Evolutionary conservation across 2,329 filamentous ascomycete genomes (phyloP), one percentile per base, ranked within the genome.

Genomic region (Tolypocladium amazonense): DNA sequence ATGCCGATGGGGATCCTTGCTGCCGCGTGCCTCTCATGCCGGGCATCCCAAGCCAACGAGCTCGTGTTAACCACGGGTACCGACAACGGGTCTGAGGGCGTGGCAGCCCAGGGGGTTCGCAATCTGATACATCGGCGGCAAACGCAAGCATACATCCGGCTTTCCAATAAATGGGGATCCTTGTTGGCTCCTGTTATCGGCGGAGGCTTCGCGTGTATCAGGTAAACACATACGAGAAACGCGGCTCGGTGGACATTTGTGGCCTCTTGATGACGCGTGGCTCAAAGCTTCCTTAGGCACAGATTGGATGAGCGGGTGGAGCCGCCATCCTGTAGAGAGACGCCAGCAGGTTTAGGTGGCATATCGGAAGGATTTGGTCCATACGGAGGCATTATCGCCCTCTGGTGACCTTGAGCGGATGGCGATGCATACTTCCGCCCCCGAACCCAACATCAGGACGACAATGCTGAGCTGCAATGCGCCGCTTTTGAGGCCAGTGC

Each of bases 41-140:
- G 20, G 18, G 20, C 33, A 27, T 23, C 43, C 56, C 30, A 27
- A 20, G n/a, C 50, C 33, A 15, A 27, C 15, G 41, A 37, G 58
- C 54, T 56, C 53, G 43, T 59, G 58, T 27, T 56, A 53, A 39
- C 53, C 43, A 59, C 41, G 53, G 58, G 38, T 50, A 56, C 52
- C 35, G 52, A 47, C 38, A 38, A 37, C 43, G 35, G 39, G n/a
- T n/a, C 23, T 50, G 30, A 43, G 50, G 47, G 43, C 37, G 35
- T 27, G 55, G 37, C 47, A 38, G 55, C 43, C 50, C 39, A 39
- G 27, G 45, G 37, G 45, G 23, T 9, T n/a, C 41, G 25, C 15
- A 23, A 11, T 15, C 23, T 47, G 45, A 6, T 18, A 56, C n/a
- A 11, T n/a, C 15, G 38, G 20, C n/a, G 18, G 54, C 39, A 39